phyloP scores from a whole-genome alignment of 129 eudicot genomes.

The Flaveria brownii region DNA sequence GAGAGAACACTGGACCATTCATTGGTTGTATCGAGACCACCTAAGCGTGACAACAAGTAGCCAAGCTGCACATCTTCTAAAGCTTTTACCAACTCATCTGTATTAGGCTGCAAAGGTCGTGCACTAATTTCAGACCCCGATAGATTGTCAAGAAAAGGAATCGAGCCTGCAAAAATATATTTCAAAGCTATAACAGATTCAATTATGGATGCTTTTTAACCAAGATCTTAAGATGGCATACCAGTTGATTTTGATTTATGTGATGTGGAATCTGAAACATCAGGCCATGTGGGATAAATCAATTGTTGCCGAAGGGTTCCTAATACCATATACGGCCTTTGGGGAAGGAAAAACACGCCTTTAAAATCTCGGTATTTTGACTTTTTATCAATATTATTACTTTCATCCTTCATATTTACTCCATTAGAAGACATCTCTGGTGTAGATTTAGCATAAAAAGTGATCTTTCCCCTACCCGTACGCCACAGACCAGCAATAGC shows the following conservation, averaged over 20 bases:
- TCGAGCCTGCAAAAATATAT: slow-evolving; percentile 43
- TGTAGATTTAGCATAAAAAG: slow-evolving; percentile 52
- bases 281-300: slow-evolving; percentile 94
- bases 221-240: slow-evolving; percentile 29
- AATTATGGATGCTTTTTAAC: background rate
- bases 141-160: slow-evolving; percentile 47
- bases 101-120: slow-evolving; percentile 51
- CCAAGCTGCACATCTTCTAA: slow-evolving; percentile 88
- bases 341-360: slow-evolving; percentile 95
- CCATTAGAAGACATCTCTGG: slow-evolving; percentile 34
- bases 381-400: slow-evolving; percentile 15
- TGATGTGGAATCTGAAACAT: slow-evolving; percentile 33
- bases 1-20: slow-evolving; percentile 98
- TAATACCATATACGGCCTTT: slow-evolving; percentile 90
- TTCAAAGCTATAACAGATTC: background rate
- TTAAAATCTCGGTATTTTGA: slow-evolving; percentile 45
- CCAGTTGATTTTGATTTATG: slow-evolving; percentile 49
- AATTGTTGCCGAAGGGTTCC: slow-evolving; percentile 95
- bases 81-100: slow-evolving; percentile 67
- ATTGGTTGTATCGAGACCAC: slow-evolving; percentile 61
- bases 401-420: slow-evolving; percentile 17
- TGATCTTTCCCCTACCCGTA: slow-evolving; percentile 74
- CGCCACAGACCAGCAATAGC: slow-evolving; percentile 97
- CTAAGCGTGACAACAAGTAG: slow-evolving; percentile 61
- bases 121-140: slow-evolving; percentile 19